Percentiles rank a stretch among this genome's conserved stretches.
Evolutionary conservation across 352 stramenopile species (phyloP).

Genomic region (Globisporangium polare): DNA sequence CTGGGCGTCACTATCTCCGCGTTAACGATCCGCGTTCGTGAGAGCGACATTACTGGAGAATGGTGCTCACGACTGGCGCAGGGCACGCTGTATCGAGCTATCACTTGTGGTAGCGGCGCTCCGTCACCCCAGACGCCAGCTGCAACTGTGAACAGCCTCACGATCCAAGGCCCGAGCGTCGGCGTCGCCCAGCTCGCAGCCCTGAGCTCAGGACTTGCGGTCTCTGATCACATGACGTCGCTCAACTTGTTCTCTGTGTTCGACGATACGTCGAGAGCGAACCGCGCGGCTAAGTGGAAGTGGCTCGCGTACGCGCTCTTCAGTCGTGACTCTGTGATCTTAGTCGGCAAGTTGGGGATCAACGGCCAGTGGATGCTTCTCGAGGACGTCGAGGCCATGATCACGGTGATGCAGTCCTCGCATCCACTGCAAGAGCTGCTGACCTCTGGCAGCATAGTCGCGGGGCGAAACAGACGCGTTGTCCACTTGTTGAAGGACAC

Average conservation of each 20-base stretch:
- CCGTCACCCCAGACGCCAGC: not conserved
- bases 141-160: not conserved
- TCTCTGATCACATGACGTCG: not conserved
- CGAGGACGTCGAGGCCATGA: slow-evolving; percentile 8
- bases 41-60: not conserved
- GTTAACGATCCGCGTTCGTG: not conserved
- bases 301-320: slow-evolving; percentile 33
- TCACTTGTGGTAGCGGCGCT: not conserved
- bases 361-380: slow-evolving; percentile 6
- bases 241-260: slow-evolving; percentile 11
- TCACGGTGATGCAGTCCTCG: slow-evolving; percentile 1
- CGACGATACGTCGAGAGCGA: slow-evolving; percentile 1
- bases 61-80: slow-evolving; percentile 1
- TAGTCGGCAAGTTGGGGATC: slow-evolving; percentile 8
- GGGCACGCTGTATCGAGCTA: slow-evolving; percentile 1
- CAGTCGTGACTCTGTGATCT: slow-evolving; percentile 15
- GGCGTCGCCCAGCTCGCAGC: slow-evolving; percentile 2
- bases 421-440: not conserved
- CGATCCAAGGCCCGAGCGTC: not conserved
- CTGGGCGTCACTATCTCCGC: slow-evolving; percentile 1
- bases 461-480: not conserved
- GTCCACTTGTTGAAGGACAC: not conserved
- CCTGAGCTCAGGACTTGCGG: not conserved
- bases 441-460: not conserved
- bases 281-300: slow-evolving; percentile 19